These are phyloP conservation scores for Dioscorea alata DNA, from an alignment of 106 monocot genomes.

Conservation along the genomic window DNA sequence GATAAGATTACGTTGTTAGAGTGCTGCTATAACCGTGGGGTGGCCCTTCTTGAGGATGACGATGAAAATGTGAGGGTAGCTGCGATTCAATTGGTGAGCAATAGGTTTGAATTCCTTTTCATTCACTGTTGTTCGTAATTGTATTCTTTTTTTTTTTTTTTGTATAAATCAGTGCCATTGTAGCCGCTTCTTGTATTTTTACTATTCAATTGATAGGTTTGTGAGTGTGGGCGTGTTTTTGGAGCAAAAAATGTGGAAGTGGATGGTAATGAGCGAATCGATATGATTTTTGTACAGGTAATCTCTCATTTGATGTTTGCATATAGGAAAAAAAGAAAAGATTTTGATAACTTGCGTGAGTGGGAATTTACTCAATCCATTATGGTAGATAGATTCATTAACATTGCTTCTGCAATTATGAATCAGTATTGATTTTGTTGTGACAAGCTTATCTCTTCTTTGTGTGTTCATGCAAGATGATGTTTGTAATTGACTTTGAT, in stretches of 20 bases:
- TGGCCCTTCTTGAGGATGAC: conserved; percentile 44
- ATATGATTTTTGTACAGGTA: conserved; percentile 65
- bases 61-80: conserved; percentile 46
- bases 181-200: background rate
- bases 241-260: conserved; percentile 6
- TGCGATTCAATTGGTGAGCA: conserved; percentile 62
- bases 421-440: no score
- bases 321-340: no score
- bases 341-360: no score
- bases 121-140: background rate
- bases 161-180: background rate
- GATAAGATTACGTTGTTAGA: conserved; percentile 9
- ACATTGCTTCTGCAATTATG: no score
- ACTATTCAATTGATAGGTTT: conserved; percentile 20
- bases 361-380: no score
- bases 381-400: no score
- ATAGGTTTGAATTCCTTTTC: background rate
- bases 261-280: conserved; percentile 16
- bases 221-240: conserved; percentile 48
- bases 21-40: conserved; percentile 33
- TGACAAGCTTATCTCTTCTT: no score
- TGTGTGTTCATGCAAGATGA: no score
- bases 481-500: no score
- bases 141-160: background rate
- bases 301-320: background rate